Base-by-base conservation (phyloP, 306 rosid genomes). In the Cyclanthera cordifolia region DNA sequence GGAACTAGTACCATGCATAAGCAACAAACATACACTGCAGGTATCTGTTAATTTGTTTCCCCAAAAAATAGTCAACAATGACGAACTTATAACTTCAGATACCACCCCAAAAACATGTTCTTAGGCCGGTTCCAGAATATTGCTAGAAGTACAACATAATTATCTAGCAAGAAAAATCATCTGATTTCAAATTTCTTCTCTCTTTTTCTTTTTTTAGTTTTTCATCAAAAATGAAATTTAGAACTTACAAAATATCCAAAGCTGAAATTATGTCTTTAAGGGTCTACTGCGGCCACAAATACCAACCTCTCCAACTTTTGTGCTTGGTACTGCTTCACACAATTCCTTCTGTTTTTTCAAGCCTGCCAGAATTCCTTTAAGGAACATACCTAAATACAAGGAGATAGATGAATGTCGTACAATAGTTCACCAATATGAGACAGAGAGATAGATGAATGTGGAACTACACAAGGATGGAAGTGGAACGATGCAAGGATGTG, bases 261-360 rank as follows among this genome's bases (percentile, higher is more conserved):
- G 15, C 13, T 25, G 11, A 17, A 20, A 2, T 69, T 30, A 28
- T n/a, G 7, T 27, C 11, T 11, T 56, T 41, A 24, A 23, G 48
- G 56, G 9, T 48, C 30, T 5, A 72, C 16, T 68, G 8, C 3
- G 52, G 47, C 46, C 2, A 71, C 45, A 45, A 71, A 19, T 43
- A 27, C 74, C 64, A 71, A 89, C 93, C 96, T 89, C 98, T 67
- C 96, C 98, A 67, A 93, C 87, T 0, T 95, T 94, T 55, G 96
- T 91, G 20, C 79, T 77, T 54, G 94, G 95, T 6, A 92, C 80
- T 27, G 88, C 72, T 19, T 82, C 95, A 52, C 89, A 86, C 54
- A 74, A 83, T 1, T 83, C 82, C 49, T 77, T 87, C 65, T 87
- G 56, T 2, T 87, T n/a, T 83, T 20, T 78, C 70, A 53, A 87